Evolutionary conservation across 83 land plant species (phyloP).

Genomic region (Picea abies): DNA sequence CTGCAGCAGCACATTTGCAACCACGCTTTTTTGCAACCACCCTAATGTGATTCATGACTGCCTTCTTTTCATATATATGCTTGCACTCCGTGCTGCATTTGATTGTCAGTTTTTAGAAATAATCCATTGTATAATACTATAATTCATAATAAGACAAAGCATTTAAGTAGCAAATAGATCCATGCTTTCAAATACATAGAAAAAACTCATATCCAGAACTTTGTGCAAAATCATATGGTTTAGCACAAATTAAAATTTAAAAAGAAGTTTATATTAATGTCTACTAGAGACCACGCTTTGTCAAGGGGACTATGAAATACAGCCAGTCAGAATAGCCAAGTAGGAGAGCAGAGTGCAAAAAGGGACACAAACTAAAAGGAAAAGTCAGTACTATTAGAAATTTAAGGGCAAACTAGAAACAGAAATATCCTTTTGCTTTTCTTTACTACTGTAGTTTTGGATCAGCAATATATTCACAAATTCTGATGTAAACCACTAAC

Average conservation of each 20-base stretch:
- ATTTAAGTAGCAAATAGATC: not conserved
- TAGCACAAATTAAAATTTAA: no score
- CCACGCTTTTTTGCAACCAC: conserved; percentile 20
- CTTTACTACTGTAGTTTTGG: no score
- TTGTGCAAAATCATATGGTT: not conserved
- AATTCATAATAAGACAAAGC: not conserved
- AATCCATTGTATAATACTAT: not conserved
- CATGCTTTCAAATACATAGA: not conserved
- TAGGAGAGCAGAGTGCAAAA: no score
- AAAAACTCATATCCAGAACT: not conserved
- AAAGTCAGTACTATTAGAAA: no score
- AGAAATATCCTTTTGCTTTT: no score
- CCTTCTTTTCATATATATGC: conserved; percentile 78
- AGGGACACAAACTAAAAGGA: no score
- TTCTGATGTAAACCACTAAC: no score
- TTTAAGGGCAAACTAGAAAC: no score
- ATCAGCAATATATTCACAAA: no score
- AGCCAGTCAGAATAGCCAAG: no score
- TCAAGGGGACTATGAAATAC: not conserved
- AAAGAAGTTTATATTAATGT: not conserved
- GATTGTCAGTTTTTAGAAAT: not conserved
- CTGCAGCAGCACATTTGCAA: conserved; percentile 79
- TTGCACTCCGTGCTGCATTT: conserved; percentile 72
- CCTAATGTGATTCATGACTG: conserved; percentile 59
- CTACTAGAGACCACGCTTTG: no score